Evolutionary conservation across 176 grass and related monocot genomes (phyloP).

Genomic region (Triticum dicoccoides): DNA sequence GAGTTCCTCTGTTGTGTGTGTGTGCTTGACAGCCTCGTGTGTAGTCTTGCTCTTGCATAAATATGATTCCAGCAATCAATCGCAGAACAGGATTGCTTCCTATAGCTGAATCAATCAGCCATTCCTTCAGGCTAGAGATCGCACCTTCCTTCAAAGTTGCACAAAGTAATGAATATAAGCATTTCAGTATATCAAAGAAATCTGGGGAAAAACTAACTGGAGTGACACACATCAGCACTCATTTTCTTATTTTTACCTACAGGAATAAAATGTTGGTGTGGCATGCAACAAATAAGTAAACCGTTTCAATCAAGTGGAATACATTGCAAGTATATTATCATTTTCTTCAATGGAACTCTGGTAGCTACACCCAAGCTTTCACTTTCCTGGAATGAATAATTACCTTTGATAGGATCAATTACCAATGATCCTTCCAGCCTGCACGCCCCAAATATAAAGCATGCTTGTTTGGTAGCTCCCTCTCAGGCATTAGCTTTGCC

Average conservation of each 20-base stretch:
- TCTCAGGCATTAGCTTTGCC: no score
- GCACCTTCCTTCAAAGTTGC: conserved; percentile 52
- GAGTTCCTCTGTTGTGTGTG: conserved; percentile 58
- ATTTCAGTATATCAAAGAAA: conserved; percentile 21
- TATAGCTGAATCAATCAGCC: no score
- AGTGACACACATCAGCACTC: background rate
- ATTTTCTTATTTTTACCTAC: background rate
- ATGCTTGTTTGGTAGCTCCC: no score
- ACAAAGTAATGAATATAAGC: conserved; percentile 17
- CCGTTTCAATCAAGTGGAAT: no score
- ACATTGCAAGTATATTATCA: background rate
- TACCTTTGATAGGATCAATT: no score
- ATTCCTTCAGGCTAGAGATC: conserved; percentile 1
- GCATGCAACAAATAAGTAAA: no score
- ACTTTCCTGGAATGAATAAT: background rate
- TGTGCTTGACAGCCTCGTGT: no score
- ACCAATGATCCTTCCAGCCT: no score
- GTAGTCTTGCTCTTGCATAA: no score
- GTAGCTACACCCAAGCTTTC: background rate
- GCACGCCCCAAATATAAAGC: no score
- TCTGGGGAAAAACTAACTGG: background rate
- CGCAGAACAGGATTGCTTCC: no score
- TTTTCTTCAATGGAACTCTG: background rate
- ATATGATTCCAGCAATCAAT: no score
- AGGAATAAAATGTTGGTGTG: background rate